Percentiles rank a stretch among this genome's conserved stretches.
These are phyloP conservation scores for Sugiyamaella mastotermitis DNA, from an alignment of 805 yeast genomes.

Conservation along the genomic window DNA sequence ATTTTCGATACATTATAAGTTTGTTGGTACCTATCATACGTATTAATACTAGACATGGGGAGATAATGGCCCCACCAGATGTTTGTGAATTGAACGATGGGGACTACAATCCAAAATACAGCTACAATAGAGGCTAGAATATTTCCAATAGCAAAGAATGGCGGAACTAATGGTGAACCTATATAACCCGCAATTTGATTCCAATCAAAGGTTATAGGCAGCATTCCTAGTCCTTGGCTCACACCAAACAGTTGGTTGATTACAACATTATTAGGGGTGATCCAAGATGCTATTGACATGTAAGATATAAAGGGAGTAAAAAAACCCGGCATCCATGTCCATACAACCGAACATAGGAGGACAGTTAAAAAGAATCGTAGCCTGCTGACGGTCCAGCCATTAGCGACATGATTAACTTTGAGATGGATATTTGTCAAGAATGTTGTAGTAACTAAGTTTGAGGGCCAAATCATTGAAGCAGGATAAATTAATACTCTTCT, in stretches of 20 bases:
- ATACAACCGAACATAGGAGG: conserved; percentile 37
- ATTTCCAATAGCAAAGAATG: conserved; percentile 41
- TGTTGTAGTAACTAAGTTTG: conserved; percentile 53
- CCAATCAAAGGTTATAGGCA: conserved; percentile 70
- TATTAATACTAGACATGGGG: conserved; percentile 46
- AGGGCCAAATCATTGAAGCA: conserved; percentile 67
- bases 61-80: conserved; percentile 54
- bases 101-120: conserved; percentile 48
- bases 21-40: conserved; percentile 47
- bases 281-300: conserved; percentile 62
- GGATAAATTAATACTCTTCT: conserved; percentile 57
- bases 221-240: conserved; percentile 52
- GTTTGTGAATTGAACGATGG: conserved; percentile 49
- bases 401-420: conserved; percentile 44
- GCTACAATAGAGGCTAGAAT: conserved; percentile 43
- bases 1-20: conserved; percentile 46
- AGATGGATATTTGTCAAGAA: conserved; percentile 48
- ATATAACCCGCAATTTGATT: conserved; percentile 48
- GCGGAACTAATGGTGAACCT: conserved; percentile 62
- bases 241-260: conserved; percentile 63
- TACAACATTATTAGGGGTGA: conserved; percentile 49
- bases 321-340: conserved; percentile 59
- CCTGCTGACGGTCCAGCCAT: conserved; percentile 58
- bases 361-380: conserved; percentile 42
- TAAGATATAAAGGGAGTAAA: conserved; percentile 52